Evolutionary conservation across 768 basidiomycete genomes (phyloP), one percentile per base, ranked within the genome.

Genomic region (Lactifluus piperatus): DNA sequence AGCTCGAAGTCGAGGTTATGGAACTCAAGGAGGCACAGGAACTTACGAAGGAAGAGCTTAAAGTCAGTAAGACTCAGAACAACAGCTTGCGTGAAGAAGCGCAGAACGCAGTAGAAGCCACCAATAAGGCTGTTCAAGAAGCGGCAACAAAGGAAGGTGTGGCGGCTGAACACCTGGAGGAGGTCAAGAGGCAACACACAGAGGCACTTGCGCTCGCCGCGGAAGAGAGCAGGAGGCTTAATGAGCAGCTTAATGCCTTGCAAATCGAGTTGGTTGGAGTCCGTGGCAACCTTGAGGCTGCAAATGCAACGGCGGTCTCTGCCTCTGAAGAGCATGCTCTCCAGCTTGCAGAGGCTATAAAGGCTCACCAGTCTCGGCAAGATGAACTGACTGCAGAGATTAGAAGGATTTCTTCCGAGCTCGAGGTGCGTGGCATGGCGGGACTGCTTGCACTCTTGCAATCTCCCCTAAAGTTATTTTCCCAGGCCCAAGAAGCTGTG

Each of bases 1-100:
- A 93, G 66, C 75, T 91, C 26, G 91, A 93, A 73, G 73, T 93
- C 51, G 88, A 92, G 68, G 78, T 91, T 43, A 70, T 91, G 57
- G 90, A 92, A 71, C 67, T 85, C 60, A 88, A 79, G 69, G 90
- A 93, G 68, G 75, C 75, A 43, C 80, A 81, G 61, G 90, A 91
- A 64, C 71, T 71, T 20, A 73, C 77, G 6, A 83, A 86, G 65
- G 88, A 89, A 56, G 78, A 78, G 30, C 80, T 77, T 51, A 74
- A 72, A 47, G 73, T 74, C 59, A 69, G 77, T 11, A 66, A 78
- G 39, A 69, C 72, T 11, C 78, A 72, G 47, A 72, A 87, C 30
- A 76, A 79, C 60, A 63, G 66, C 10, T 68, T 85, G 45, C 82
- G 88, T 67, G 77, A 74, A 39, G 78, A 88, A 47, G 68, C 87